Conservation (phyloP, 2,329 filamentous ascomycete genomes). For the Diaporthe capsici region DNA sequence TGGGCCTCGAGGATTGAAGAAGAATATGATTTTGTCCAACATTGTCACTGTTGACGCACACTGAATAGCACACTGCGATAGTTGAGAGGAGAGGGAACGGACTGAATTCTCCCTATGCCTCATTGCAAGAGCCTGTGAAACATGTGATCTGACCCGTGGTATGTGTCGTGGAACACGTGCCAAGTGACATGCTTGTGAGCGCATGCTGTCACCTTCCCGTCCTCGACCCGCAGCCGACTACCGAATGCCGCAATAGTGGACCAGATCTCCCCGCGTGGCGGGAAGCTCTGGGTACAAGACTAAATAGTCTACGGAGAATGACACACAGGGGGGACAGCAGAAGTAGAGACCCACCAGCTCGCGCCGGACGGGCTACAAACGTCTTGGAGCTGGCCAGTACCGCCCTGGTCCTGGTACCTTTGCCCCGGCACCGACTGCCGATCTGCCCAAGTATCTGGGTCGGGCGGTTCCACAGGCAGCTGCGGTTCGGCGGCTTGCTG, state of each 20-base stretch:
- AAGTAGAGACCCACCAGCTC: neutral
- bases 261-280: neutral
- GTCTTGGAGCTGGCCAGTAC: neutral
- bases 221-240: conserved; percentile 10
- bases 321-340: neutral
- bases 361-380: neutral
- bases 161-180: neutral
- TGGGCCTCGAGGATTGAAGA: neutral
- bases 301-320: neutral
- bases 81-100: neutral
- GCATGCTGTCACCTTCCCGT: neutral
- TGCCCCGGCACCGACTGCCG: conserved; percentile 6
- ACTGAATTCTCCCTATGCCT: neutral
- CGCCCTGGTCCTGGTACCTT: neutral
- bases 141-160: neutral
- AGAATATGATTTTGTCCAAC: neutral
- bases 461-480: neutral
- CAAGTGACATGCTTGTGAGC: neutral
- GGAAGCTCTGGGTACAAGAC: neutral
- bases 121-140: neutral
- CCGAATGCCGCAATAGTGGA: conserved; percentile 16
- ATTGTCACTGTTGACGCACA: neutral
- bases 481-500: conserved; percentile 9
- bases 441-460: neutral
- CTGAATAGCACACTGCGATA: too few relatives aligned